phyloP scores from a whole-genome alignment of 2,329 filamentous ascomycete genomes.

The Achaetomium macrosporum region DNA sequence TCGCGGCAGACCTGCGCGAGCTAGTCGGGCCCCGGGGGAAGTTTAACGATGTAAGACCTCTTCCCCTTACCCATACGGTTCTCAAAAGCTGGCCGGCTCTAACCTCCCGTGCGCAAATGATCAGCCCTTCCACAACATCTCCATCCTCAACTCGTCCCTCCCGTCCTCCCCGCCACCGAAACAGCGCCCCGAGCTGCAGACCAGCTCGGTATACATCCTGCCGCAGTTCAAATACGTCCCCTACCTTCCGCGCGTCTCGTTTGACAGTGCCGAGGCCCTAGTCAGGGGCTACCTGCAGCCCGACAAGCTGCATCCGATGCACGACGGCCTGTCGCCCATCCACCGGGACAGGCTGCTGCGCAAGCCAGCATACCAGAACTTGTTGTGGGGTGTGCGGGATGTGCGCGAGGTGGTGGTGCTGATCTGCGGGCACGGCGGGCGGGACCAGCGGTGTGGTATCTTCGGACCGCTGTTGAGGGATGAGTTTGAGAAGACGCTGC shows the following conservation, averaged over 20 bases:
- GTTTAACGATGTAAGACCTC: slow-evolving; percentile 56
- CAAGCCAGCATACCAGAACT: slow-evolving; percentile 47
- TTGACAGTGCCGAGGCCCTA: slow-evolving; percentile 49
- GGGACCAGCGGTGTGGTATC: slow-evolving; percentile 77
- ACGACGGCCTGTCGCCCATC: slow-evolving; percentile 53
- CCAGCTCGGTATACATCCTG: slow-evolving; percentile 66
- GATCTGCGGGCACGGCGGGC: slow-evolving; percentile 79
- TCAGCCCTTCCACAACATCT: slow-evolving; percentile 77
- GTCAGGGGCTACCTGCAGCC: slow-evolving; percentile 64
- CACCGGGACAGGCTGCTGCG: slow-evolving; percentile 47
- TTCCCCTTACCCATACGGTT: slow-evolving; percentile 14
- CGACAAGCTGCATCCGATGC: slow-evolving; percentile 52
- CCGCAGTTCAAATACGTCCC: slow-evolving; percentile 79
- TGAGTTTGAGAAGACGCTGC: slow-evolving; percentile 62
- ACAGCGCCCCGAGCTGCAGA: slow-evolving; percentile 42
- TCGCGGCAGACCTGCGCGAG: slow-evolving; percentile 67
- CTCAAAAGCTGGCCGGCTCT: neutral
- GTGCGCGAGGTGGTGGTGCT: slow-evolving; percentile 68
- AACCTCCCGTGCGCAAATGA: neutral
- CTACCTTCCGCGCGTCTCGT: slow-evolving; percentile 57
- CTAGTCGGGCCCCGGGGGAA: slow-evolving; percentile 60
- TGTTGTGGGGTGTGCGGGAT: slow-evolving; percentile 52
- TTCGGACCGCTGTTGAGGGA: slow-evolving; percentile 66
- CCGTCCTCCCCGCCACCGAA: slow-evolving; percentile 47
- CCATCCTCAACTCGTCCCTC: slow-evolving; percentile 72